These are phyloP conservation scores for Tardiomyces blankii DNA, from an alignment of 1,139 yeast species.

Conservation along the genomic window DNA sequence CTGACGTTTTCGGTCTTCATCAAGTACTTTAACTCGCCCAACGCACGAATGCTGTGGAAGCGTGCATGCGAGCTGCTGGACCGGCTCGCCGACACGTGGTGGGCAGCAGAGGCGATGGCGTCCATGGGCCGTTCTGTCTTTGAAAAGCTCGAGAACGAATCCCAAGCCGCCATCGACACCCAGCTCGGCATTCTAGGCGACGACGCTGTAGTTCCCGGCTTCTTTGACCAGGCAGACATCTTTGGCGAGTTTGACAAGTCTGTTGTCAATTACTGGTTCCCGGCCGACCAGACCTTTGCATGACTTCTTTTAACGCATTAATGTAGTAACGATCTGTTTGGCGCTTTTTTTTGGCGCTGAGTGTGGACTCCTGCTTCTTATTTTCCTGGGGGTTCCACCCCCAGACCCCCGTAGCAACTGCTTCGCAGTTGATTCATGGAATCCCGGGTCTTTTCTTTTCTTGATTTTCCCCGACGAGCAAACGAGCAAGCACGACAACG, in stretches of 20 bases:
- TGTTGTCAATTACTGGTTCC: slow-evolving; percentile 13
- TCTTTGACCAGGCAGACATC: slow-evolving; percentile 15
- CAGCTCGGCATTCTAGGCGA: slow-evolving; percentile 9
- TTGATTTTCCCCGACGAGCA: too few relatives aligned
- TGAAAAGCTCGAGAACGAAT: slow-evolving; percentile 15
- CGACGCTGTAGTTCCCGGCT: slow-evolving; percentile 12
- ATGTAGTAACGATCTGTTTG: too few relatives aligned
- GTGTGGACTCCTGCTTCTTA: too few relatives aligned
- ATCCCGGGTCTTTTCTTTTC: too few relatives aligned
- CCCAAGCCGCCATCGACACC: slow-evolving; percentile 4
- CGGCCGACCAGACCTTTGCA: slow-evolving; percentile 1
- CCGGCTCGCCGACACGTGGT: slow-evolving; percentile 15
- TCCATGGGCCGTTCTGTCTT: slow-evolving; percentile 18
- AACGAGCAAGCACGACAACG: too few relatives aligned
- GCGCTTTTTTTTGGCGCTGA: too few relatives aligned
- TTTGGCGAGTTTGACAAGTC: slow-evolving; percentile 16
- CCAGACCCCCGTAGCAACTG: too few relatives aligned
- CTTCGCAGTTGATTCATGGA: too few relatives aligned
- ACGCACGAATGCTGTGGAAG: slow-evolving; percentile 12
- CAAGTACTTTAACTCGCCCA: slow-evolving; percentile 5
- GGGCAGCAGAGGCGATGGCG: slow-evolving; percentile 22
- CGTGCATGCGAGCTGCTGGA: slow-evolving; percentile 16
- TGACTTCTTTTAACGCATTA: not conserved
- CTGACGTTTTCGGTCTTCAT: slow-evolving; percentile 19
- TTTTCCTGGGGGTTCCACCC: too few relatives aligned